These are phyloP conservation scores for Phytophthora parvispora DNA, from an alignment of 352 stramenopile species.

Conservation along the genomic window DNA sequence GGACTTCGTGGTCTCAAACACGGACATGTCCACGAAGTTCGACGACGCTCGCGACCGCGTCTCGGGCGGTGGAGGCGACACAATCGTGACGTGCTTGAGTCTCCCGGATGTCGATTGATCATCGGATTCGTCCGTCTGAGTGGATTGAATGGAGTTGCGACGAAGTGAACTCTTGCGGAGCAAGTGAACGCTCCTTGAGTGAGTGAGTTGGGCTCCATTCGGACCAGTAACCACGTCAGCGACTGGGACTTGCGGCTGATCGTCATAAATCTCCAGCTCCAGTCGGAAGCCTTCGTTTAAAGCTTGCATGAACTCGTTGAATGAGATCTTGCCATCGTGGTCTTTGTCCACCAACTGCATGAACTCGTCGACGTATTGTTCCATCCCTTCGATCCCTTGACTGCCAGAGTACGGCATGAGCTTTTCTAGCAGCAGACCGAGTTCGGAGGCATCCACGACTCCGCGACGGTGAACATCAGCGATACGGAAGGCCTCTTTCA, in stretches of 20 bases:
- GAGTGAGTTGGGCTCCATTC: conserved; percentile 11
- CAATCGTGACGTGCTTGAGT: conserved; percentile 18
- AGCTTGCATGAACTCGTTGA: conserved; percentile 84
- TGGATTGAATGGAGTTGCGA: conserved; percentile 26
- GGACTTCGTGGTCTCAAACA: conserved; percentile 25
- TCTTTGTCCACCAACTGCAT: conserved; percentile 80
- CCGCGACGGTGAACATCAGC: conserved; percentile 71
- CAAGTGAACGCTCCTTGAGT: conserved; percentile 19
- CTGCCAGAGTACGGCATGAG: conserved; percentile 65
- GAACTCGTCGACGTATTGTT: conserved; percentile 83
- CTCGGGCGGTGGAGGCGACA: conserved; percentile 11
- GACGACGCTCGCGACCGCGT: conserved; percentile 11
- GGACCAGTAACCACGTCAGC: conserved; percentile 14
- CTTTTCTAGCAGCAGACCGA: conserved; percentile 71
- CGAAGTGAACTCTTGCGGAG: conserved; percentile 23
- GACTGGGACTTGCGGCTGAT: conserved; percentile 35
- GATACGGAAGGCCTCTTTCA: conserved; percentile 80
- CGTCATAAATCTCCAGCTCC: conserved; percentile 82
- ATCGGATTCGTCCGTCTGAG: conserved; percentile 12
- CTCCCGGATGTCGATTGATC: conserved; percentile 13
- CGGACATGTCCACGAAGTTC: conserved; percentile 45
- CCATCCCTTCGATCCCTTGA: conserved; percentile 52
- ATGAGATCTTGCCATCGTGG: conserved; percentile 76
- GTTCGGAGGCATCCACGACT: conserved; percentile 67
- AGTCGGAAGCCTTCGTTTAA: conserved; percentile 77